Evolutionary conservation across 169 alveolate species (phyloP).

Genomic region (Plasmodium malariae): DNA sequence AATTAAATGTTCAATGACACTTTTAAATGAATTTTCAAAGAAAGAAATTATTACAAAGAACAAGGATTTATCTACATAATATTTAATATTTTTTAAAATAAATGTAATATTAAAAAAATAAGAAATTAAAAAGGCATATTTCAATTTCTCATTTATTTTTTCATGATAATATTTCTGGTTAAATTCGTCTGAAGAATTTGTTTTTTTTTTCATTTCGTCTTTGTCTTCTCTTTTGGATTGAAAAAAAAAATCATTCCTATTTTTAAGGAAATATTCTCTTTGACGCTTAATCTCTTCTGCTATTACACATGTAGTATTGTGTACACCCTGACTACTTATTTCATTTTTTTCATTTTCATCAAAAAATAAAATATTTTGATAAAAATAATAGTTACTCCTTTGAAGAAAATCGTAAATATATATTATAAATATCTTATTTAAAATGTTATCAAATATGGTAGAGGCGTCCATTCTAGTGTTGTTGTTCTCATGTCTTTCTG

Average conservation of each 20-base stretch:
- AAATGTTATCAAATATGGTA: slow-evolving; percentile 3
- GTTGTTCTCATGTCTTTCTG: not conserved
- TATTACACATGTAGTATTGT: slow-evolving; percentile 10
- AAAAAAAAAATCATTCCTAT: slow-evolving; percentile 1
- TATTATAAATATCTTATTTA: slow-evolving; percentile 48
- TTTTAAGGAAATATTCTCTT: slow-evolving; percentile 1
- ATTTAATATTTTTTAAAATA: slow-evolving; percentile 53
- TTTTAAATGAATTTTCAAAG: slow-evolving; percentile 63
- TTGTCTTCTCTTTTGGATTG: not conserved
- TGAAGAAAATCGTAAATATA: slow-evolving; percentile 60
- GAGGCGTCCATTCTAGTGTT: slow-evolving; percentile 10
- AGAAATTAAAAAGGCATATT: slow-evolving; percentile 52
- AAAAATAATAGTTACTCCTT: slow-evolving; percentile 27
- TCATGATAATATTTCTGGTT: not conserved
- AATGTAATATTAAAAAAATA: slow-evolving; percentile 63
- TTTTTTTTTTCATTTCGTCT: not conserved
- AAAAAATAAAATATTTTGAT: slow-evolving; percentile 58
- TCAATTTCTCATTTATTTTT: slow-evolving; percentile 9
- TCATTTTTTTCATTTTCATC: slow-evolving; percentile 19
- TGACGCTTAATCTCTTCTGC: slow-evolving; percentile 7
- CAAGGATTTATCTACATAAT: slow-evolving; percentile 52
- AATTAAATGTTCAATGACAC: slow-evolving; percentile 22
- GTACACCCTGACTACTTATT: not conserved
- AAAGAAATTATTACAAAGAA: slow-evolving; percentile 11
- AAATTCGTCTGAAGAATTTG: not conserved